A percentile compares a stretch with the other conserved stretches of the same genome.
These are phyloP conservation scores for Boletus sp. DNA, from an alignment of 768 basidiomycete species.

Conservation along the genomic window DNA sequence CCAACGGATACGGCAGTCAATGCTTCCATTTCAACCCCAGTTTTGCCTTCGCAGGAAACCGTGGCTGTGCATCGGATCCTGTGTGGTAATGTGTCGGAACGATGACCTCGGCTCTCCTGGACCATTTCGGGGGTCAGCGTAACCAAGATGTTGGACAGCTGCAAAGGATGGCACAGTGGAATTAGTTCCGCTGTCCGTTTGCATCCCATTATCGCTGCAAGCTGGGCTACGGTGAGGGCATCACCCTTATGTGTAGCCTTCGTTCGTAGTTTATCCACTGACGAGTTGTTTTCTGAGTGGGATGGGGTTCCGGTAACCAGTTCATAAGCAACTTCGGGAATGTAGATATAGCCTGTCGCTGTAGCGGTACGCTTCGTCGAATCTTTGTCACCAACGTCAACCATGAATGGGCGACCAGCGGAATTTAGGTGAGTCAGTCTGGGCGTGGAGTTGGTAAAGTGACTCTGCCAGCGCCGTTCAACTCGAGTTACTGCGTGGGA, in stretches of 20 bases:
- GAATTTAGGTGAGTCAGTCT: constrained; percentile 73
- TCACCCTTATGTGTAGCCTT: constrained; percentile 69
- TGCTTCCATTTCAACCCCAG: constrained; percentile 94
- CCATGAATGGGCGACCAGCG: constrained; percentile 75
- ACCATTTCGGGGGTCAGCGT: constrained; percentile 47
- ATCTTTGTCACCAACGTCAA: constrained; percentile 69
- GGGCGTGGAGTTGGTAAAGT: constrained; percentile 2
- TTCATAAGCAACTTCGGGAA: constrained; percentile 63
- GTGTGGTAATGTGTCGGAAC: constrained; percentile 29
- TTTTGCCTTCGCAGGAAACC: constrained; percentile 75
- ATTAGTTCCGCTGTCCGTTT: constrained; percentile 84
- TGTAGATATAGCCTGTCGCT: constrained; percentile 69
- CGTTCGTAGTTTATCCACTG: constrained; percentile 36
- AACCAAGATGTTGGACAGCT: constrained; percentile 69
- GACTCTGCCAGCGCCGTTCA: constrained; percentile 26
- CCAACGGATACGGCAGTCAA: constrained; percentile 78
- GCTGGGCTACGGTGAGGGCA: constrained; percentile 70
- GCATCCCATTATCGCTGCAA: constrained; percentile 85
- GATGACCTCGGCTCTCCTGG: background rate
- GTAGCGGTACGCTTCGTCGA: constrained; percentile 67
- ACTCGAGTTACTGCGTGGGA: background rate
- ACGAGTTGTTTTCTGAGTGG: constrained; percentile 3
- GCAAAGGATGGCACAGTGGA: constrained; percentile 85
- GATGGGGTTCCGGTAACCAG: constrained; percentile 44
- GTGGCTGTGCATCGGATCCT: constrained; percentile 64